Evolutionary conservation across 805 yeast genomes (phyloP).

Genomic region (Nakazawaea molendinolei): DNA sequence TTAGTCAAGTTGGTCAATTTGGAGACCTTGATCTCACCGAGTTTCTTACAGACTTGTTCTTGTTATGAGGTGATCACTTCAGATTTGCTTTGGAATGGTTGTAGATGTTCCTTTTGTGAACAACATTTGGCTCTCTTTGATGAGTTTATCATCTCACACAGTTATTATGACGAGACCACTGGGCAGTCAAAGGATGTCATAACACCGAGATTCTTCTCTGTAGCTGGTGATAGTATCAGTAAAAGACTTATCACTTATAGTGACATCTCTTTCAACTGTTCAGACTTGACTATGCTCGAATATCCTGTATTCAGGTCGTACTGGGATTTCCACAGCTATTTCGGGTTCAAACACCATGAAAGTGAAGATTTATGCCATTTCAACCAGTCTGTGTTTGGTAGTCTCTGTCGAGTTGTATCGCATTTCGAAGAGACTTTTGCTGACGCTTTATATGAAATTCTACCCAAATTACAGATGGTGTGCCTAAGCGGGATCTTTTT

Average conservation of each 20-base stretch:
- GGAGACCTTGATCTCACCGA: conserved; percentile 47
- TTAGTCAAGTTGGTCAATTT: conserved; percentile 39
- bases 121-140: conserved; percentile 46
- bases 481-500: conserved; percentile 38
- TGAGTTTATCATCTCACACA: conserved; percentile 56
- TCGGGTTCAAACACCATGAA: conserved; percentile 32
- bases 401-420: conserved; percentile 32
- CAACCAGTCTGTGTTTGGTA: conserved; percentile 35
- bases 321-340: conserved; percentile 48
- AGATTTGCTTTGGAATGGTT: conserved; percentile 73
- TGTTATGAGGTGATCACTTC: conserved; percentile 69
- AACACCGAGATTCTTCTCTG: conserved; percentile 49
- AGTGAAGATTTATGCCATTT: conserved; percentile 32
- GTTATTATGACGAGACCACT: conserved; percentile 41
- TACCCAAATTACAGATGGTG: conserved; percentile 29
- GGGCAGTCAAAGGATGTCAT: conserved; percentile 53
- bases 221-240: conserved; percentile 38
- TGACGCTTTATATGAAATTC: conserved; percentile 22
- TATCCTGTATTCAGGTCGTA: conserved; percentile 25
- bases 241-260: conserved; percentile 22
- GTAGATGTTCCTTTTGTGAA: conserved; percentile 53
- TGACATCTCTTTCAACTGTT: conserved; percentile 19
- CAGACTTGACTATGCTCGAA: conserved; percentile 25
- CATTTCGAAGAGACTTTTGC: conserved; percentile 43
- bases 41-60: conserved; percentile 50